Base-by-base conservation (phyloP, 192 early-diverging fungal genomes). In the Coemansia sp. region DNA sequence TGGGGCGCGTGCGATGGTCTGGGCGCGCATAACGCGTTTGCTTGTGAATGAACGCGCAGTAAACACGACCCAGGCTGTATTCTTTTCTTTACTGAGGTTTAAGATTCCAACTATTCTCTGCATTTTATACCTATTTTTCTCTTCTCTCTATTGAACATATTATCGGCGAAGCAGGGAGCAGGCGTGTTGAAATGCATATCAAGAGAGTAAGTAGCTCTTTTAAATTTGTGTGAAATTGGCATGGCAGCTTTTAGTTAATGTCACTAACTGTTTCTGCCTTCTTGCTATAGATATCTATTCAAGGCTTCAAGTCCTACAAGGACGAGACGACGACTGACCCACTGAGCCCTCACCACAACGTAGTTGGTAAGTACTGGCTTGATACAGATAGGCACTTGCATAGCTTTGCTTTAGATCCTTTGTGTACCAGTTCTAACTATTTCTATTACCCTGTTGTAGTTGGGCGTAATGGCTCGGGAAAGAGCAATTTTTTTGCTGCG, bases 241-340 rank as follows among this genome's bases (percentile, higher is more conserved):
- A 61, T 5, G 0, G 36, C 18, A 36, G 18, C 29, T 6, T 8
- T 1, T 1, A 5, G 27, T 1, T 13, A 57, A 31, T 57, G 47
- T 16, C 13, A 29, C 54, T 57, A 29, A 31, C 54, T 51, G 10
- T 16, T 20, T 38, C 31, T 20, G 1, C 2, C 38, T 49, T 38
- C 7, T 18, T 60, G 7, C 9, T 24, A 4, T 84, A 84, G 82
- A 95, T 98, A 74, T 90, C 92, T 42, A 99, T 99, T 68, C 95
- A 97, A 75, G 98, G 98, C 55, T 99, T 99, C 90, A 99, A 99
- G 85, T 97, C 95, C 75, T 99, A 99, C 86, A 97, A 96, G 79
- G 94, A 99, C 70, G 96, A 98, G 79, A 97, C 93, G 16, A 87
- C 89, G 20, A 93, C 95, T 54, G 95, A 98, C 44, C 94, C 94